Conservation (phyloP, 495 filamentous ascomycete genomes). For the Endocarpon pusillum region DNA sequence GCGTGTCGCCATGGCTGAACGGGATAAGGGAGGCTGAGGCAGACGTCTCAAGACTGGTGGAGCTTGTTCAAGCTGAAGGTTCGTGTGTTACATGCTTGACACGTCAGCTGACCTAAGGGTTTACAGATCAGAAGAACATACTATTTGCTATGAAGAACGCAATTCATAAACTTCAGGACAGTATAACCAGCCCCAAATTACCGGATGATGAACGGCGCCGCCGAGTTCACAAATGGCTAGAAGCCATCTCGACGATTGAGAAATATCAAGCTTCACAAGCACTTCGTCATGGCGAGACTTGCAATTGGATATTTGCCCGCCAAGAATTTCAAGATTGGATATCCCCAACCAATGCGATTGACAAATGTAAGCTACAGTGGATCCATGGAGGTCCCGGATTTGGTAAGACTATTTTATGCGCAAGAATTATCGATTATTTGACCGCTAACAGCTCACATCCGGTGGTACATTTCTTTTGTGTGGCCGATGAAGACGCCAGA, state of each 20-base stretch:
- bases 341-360: neutral
- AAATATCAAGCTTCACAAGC: constrained; percentile 4
- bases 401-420: constrained; percentile 16
- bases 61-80: constrained; percentile 5
- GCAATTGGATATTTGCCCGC: constrained; percentile 7
- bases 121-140: neutral
- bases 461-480: constrained; percentile 14
- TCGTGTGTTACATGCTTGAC: no score
- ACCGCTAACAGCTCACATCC: neutral
- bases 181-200: constrained; percentile 1
- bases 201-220: constrained; percentile 1
- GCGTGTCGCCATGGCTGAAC: neutral
- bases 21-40: neutral
- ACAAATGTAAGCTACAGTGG: constrained; percentile 8
- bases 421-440: constrained; percentile 11
- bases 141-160: neutral
- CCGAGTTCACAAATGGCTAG: constrained; percentile 2
- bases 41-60: constrained; percentile 5
- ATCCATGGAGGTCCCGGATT: constrained; percentile 10
- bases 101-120: no score
- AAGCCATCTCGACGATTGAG: constrained; percentile 6
- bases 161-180: constrained; percentile 1
- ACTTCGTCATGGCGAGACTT: constrained; percentile 5
- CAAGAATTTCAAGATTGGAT: constrained; percentile 6
- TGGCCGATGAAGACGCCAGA: constrained; percentile 9